Evolutionary conservation across 805 yeast species (phyloP), one percentile per base, ranked within the genome.

Genomic region (Yarrowia sp.): DNA sequence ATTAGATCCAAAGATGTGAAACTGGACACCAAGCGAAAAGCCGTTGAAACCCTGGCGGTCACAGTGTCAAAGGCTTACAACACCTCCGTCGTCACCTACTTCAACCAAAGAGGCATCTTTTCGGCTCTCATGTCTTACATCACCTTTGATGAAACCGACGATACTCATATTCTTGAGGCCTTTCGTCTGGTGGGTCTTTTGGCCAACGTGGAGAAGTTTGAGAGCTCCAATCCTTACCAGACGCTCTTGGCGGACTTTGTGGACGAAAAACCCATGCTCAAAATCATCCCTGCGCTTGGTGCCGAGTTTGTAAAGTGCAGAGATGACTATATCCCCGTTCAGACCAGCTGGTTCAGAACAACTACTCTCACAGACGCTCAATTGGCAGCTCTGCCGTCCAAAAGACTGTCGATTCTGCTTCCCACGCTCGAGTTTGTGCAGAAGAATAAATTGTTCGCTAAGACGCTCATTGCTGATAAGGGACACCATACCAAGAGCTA

Each of bases 201-300:
- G n/a, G 74, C 80, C 8, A 76, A 75, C 60, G 73, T 77, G 66
- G 78, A 78, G 70, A 75, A 74, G 66, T 72, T 75, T 52, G 80
- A 78, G 55, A 77, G 78, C 19, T 72, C 72, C 33, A 76, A 77
- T 60, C 78, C 79, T 0, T 80, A 80, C 68, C 74, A 71, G 61
- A 74, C 76, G 17, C 73, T 80, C 19, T 70, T 79, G 9, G 70
- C 79, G n/a, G 82, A 79, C 66, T 79, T 77, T 69, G 76, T 78
- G 10, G 80, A 80, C 60, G 78, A 77, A 50, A 70, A 72, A 1
- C 73, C 76, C 19, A 79, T 80, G 77, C 68, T 66, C 50, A 74
- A 72, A 39, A 75, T 77, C 39, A 68, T 76, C 6, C 71, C 68
- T 1, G 73, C 19, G 4, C 30, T 40, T 0, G 63, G 52, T 15